A percentile compares a stretch with the other conserved stretches of the same genome.
Conservation (phyloP, 2,329 filamentous ascomycete genomes). For the Dactylellina sp. region DNA sequence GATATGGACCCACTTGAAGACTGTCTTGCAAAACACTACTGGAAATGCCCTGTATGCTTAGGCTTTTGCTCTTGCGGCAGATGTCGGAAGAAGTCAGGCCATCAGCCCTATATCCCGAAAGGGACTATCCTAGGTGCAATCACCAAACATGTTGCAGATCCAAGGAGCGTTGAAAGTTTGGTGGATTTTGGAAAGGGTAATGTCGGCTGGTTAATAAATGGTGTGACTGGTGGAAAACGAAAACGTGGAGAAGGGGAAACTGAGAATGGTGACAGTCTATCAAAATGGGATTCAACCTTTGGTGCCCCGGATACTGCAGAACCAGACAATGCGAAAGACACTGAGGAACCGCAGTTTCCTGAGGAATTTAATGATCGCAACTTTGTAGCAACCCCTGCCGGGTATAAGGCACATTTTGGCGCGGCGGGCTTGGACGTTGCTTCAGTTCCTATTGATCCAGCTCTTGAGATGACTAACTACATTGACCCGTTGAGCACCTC, state of each 20-base stretch:
- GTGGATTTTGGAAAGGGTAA: slow-evolving; percentile 94
- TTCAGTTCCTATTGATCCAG: slow-evolving; percentile 56
- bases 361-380: slow-evolving; percentile 52
- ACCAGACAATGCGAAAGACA: slow-evolving; percentile 20
- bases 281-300: slow-evolving; percentile 47
- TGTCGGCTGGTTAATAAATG: slow-evolving; percentile 79
- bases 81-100: slow-evolving; percentile 77
- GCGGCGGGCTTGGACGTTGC: slow-evolving; percentile 43
- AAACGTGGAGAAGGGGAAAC: slow-evolving; percentile 61
- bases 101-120: slow-evolving; percentile 84
- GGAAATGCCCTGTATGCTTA: slow-evolving; percentile 88
- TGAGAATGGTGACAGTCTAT: slow-evolving; percentile 27
- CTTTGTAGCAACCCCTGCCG: slow-evolving; percentile 23
- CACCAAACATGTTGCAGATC: slow-evolving; percentile 88
- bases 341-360: slow-evolving; percentile 13
- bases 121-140: slow-evolving; percentile 90
- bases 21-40: slow-evolving; percentile 80
- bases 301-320: slow-evolving; percentile 42
- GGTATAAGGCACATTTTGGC: slow-evolving; percentile 49
- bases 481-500: slow-evolving; percentile 6
- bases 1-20: slow-evolving; percentile 83
- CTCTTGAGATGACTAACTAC: slow-evolving; percentile 31
- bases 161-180: slow-evolving; percentile 86
- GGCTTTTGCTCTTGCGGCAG: slow-evolving; percentile 87
- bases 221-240: slow-evolving; percentile 63